Evolutionary conservation across 768 basidiomycete genomes (phyloP), one percentile per base, ranked within the genome.

Genomic region (Xerocomellus intermedius): DNA sequence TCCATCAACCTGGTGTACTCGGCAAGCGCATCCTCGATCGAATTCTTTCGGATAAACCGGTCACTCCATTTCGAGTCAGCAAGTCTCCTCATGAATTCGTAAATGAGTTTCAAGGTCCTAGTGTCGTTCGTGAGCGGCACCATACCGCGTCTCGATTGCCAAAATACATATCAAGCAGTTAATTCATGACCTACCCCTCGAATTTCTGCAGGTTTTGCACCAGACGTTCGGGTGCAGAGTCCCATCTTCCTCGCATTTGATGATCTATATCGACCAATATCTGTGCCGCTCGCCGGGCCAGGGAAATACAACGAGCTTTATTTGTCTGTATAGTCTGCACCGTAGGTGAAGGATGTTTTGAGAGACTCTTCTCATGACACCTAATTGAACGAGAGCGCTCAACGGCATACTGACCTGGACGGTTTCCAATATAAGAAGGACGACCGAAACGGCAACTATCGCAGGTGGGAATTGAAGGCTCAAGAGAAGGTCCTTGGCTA

Each of bases 241-340:
- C 72, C 74, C 75, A 77, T 43, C 73, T 66, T 33, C 73, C 78
- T 9, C 64, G 66, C 77, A 81, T 80, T 33, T 78, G 76, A 44
- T 74, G 70, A 17, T 74, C 69, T 32, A 81, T 74, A 45, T 79
- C 74, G 24, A 75, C 56, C 28, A 80, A 51, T 32, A 81, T 70
- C 16, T 74, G 66, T 14, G 76, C 69, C 22, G 78, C 77, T 9
- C 78, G 71, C 35, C 71, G 65, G 5, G 75, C 77, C 26, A 76
- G 57, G 21, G 74, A 62, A 48, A 70, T 64, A 55, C 80, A 81
- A 2, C 65, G 69, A 2, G 62, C 66, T 54, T 71, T 75, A 48
- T 80, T 80, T 8, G 58, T 65, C 59, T 76, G 67, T 37, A 71
- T 63, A 7, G 52, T 54, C 67, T 73, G 52, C 14, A 42, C 28